Base-by-base conservation (phyloP, 805 yeast genomes). In the Saccharomyces paradoxus region DNA sequence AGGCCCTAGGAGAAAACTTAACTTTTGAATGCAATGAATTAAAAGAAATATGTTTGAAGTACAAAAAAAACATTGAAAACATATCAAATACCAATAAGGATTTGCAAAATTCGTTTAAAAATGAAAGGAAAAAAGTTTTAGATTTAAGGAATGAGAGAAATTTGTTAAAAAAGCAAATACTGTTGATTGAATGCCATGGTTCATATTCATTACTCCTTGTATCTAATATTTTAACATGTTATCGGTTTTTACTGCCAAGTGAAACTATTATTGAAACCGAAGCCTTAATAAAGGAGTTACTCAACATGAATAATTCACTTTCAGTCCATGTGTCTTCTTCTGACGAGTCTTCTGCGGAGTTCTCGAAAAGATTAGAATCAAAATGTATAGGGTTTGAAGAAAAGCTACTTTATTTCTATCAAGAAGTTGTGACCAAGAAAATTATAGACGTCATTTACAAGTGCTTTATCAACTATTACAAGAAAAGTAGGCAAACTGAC, bases 111-210 rank as follows among this genome's bases (percentile, higher is more conserved):
- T 60, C 59, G 44, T 66, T 61, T 51, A 63, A 60, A 27, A 54
- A 58, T 10, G 71, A 66, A 55, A 60, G 65, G 31, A 48, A 55
- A 22, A 67, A 66, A 53, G 63, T 67, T 3, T 50, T 61, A 12
- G 68, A 66, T 29, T 53, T 60, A 32, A 56, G 66, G 17, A 60
- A 58, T 13, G 60, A 59, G 30, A 55, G 53, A 7, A 57, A 59
- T 10, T 37, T 51, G 27, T 53, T 60, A 8, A 56, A 52, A 26
- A 56, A 50, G 24, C 61, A 60, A 48, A 46, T 61, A 5, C 62
- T 62, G 24, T 49, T 61, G 10, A 55, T 60, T 14, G 63, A 60
- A 21, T 56, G 62, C 41, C 63, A 59, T 51, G 62, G 63, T 47
- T 51, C 55, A 4, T 61, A 62, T 31, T 60, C 70, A 5, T 46